phyloP scores from a whole-genome alignment of 179 eudicot genomes.

The Carnegiea gigantea region DNA sequence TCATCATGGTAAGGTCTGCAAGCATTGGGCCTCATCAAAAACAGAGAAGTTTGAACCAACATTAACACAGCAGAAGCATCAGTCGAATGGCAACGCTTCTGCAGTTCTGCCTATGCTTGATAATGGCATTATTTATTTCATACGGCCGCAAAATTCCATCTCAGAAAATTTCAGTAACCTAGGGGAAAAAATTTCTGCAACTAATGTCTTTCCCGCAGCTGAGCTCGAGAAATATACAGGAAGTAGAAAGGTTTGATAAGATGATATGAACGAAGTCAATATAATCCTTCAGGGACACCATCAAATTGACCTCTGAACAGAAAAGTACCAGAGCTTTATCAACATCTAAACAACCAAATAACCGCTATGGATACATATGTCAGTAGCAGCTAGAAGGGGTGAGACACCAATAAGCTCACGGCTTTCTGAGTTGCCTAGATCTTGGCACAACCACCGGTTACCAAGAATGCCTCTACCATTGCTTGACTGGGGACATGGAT shows the following conservation, averaged over 20 bases:
- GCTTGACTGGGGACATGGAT: background rate
- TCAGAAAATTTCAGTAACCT: too few relatives aligned
- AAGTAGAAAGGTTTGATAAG: too few relatives aligned
- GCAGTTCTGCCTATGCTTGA: too few relatives aligned
- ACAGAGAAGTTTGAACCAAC: background rate
- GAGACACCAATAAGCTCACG: background rate
- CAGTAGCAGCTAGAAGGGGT: background rate
- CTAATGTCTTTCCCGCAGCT: too few relatives aligned
- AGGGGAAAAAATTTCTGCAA: too few relatives aligned
- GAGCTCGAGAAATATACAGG: too few relatives aligned
- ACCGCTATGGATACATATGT: slow-evolving; percentile 18
- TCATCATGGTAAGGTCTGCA: background rate
- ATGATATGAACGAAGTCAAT: too few relatives aligned
- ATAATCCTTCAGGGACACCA: too few relatives aligned
- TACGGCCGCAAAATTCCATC: too few relatives aligned
- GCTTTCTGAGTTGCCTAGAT: background rate
- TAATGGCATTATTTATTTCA: too few relatives aligned
- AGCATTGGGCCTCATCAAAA: background rate
- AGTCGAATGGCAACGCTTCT: too few relatives aligned
- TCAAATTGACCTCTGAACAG: slow-evolving; percentile 15
- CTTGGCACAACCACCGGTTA: background rate
- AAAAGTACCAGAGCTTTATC: slow-evolving; percentile 21
- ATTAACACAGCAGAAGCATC: background rate
- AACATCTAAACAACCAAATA: slow-evolving; percentile 33
- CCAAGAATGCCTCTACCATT: too few relatives aligned